Conservation (phyloP, 208 protist species). For the Crithidia thermophila region DNA sequence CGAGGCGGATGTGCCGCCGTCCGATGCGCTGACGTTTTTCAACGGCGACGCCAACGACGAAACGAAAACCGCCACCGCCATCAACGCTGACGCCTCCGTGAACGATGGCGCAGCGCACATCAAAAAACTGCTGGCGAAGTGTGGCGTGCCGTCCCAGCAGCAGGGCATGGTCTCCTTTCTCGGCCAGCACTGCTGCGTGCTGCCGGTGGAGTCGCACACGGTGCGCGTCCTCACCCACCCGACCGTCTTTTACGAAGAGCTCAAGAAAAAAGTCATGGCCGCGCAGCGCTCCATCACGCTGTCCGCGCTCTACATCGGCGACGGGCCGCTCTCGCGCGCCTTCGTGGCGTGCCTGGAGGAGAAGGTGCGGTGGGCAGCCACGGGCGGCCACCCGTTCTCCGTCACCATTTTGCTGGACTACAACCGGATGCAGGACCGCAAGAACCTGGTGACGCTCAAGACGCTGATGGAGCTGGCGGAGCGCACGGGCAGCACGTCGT, state of each 20-base stretch:
- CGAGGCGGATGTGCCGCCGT: constrained; percentile 6
- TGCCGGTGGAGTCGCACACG: constrained; percentile 60
- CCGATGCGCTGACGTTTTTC: constrained; percentile 38
- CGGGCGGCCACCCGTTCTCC: constrained; percentile 31
- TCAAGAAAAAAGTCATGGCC: constrained; percentile 45
- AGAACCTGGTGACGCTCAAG: constrained; percentile 59
- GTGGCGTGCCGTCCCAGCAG: constrained; percentile 30
- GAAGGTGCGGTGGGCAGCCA: constrained; percentile 38
- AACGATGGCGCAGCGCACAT: constrained; percentile 19
- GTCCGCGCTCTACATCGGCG: constrained; percentile 87
- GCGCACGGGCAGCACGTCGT: constrained; percentile 14
- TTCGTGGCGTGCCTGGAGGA: constrained; percentile 64
- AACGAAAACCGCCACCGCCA: not conserved
- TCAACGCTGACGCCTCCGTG: not conserved
- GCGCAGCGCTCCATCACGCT: constrained; percentile 69
- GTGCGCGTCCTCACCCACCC: constrained; percentile 61
- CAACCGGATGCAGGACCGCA: constrained; percentile 79
- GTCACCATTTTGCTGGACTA: constrained; percentile 79
- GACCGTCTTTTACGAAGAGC: constrained; percentile 67
- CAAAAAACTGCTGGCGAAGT: not conserved
- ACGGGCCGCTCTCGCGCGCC: constrained; percentile 54
- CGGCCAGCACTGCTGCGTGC: constrained; percentile 50
- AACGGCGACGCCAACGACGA: not conserved
- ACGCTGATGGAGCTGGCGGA: constrained; percentile 44
- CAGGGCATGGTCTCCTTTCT: constrained; percentile 64